phyloP scores from a whole-genome alignment of 2,329 filamentous ascomycete species.

The Lomentospora prolificans region DNA sequence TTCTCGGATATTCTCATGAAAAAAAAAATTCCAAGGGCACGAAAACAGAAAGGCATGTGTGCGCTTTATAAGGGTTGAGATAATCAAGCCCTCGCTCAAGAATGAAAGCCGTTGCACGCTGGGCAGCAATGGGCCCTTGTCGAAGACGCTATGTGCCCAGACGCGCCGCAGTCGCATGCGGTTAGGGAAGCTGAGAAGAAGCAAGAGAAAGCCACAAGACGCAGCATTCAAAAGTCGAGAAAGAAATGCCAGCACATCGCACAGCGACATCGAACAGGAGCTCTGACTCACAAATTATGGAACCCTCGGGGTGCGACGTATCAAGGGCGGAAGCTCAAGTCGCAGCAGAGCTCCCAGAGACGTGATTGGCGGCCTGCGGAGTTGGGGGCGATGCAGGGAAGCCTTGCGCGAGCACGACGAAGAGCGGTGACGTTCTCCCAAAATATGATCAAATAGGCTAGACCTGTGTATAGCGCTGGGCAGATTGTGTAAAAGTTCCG shows the following conservation, averaged over 20 bases:
- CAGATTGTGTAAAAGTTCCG: neutral
- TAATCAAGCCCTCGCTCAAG: neutral
- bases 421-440: neutral
- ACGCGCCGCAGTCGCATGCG: neutral
- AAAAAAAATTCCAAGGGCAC: neutral
- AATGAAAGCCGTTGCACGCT: slow-evolving; percentile 5
- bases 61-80: neutral
- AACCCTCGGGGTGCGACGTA: slow-evolving; percentile 3
- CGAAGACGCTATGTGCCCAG: neutral
- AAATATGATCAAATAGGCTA: neutral
- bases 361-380: slow-evolving; percentile 3
- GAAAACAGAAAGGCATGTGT: neutral
- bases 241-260: slow-evolving; percentile 6
- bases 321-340: neutral
- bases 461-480: neutral
- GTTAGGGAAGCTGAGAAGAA: neutral
- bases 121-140: slow-evolving; percentile 2
- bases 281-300: slow-evolving; percentile 9
- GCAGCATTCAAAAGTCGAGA: neutral
- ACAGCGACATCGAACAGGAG: slow-evolving; percentile 2
- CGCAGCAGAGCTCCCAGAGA: neutral
- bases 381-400: slow-evolving; percentile 7
- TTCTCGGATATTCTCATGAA: neutral
- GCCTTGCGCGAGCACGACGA: neutral
- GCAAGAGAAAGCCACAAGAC: slow-evolving; percentile 3